Evolutionary conservation across 2,329 filamentous ascomycete species (phyloP), one percentile per base, ranked within the genome.

Genomic region (Lecanosticta acicola): DNA sequence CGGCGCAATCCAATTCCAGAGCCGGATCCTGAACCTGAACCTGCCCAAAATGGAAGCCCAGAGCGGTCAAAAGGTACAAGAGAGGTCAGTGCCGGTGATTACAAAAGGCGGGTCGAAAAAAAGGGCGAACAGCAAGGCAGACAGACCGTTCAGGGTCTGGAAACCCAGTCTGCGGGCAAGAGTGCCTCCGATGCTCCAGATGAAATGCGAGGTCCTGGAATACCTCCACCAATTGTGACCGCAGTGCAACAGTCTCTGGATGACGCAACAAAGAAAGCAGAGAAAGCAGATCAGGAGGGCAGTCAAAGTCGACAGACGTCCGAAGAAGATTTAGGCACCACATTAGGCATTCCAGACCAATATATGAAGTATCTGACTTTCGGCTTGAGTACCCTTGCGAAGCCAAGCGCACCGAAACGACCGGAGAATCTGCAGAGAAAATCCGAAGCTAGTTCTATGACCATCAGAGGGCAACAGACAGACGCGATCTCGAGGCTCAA

Each of bases 361-460:
- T 75, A 73, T 66, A 69, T 72, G 59, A 74, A 73, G 42, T 74
- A 74, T 56, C 58, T 75, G 48, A 75, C 71, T 0, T 63, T 75
- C n/a, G 72, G 72, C 2, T 43, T 76, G 16, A 64, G 61, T 47
- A 60, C 62, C 17, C 38, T 62, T 14, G 59, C 52, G 19, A 63
- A 60, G 41, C 49, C 51, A 8, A 47, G 41, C 41, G 48, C 41
- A 32, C 50, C 48, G 21, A 53, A 58, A 38, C 48, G 51, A 16
- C 56, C 60, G 4, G 49, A 56, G 10, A 29, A 44, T 13, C 45
- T 55, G 2, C 46, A 48, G 19, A 48, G 58, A 24, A 49, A 50
- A 3, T 58, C 60, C 3, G 55, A 57, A 3, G 58, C 54, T 4
- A 60, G 53, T 34, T 53, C 58, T 8, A 52, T 46, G 16, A 60